Evolutionary conservation across 1,139 yeast genomes (phyloP).

Genomic region (Saccharomyces hybrid): DNA sequence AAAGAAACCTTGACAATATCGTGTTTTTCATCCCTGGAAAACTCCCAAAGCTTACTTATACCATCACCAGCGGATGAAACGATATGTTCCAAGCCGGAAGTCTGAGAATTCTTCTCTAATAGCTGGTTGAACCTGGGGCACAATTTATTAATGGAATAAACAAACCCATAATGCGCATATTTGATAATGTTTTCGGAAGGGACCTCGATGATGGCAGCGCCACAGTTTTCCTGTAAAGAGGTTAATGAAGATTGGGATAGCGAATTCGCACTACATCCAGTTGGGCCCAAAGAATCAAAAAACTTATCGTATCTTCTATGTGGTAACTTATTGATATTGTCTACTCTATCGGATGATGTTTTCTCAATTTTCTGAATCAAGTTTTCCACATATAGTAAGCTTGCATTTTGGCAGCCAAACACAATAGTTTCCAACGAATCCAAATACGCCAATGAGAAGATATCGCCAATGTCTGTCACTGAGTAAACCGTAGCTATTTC

Average conservation of each 20-base stretch:
- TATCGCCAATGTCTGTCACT: constrained; percentile 83
- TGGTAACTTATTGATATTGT: constrained; percentile 44
- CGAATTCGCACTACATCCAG: constrained; percentile 37
- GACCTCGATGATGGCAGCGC: constrained; percentile 45
- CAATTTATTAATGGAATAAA: constrained; percentile 53
- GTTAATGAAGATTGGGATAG: constrained; percentile 3
- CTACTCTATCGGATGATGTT: constrained; percentile 10
- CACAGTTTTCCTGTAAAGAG: not conserved
- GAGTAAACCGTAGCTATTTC: constrained; percentile 71
- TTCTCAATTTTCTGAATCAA: constrained; percentile 23
- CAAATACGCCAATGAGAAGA: constrained; percentile 74
- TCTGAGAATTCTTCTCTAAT: constrained; percentile 1
- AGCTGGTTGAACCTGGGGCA: constrained; percentile 8
- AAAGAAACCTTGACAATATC: constrained; percentile 14
- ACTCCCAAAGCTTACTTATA: constrained; percentile 64
- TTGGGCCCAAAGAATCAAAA: constrained; percentile 85
- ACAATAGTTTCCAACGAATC: constrained; percentile 53
- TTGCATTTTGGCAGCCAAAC: constrained; percentile 89
- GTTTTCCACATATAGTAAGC: constrained; percentile 61
- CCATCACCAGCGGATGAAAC: constrained; percentile 91
- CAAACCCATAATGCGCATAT: constrained; percentile 89
- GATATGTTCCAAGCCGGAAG: constrained; percentile 36
- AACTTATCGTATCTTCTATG: constrained; percentile 76
- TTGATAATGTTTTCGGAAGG: constrained; percentile 56
- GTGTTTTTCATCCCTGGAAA: constrained; percentile 17